Evolutionary conservation across 805 yeast species (phyloP), one percentile per base, ranked within the genome.

Genomic region (Candida nonsorbophila): DNA sequence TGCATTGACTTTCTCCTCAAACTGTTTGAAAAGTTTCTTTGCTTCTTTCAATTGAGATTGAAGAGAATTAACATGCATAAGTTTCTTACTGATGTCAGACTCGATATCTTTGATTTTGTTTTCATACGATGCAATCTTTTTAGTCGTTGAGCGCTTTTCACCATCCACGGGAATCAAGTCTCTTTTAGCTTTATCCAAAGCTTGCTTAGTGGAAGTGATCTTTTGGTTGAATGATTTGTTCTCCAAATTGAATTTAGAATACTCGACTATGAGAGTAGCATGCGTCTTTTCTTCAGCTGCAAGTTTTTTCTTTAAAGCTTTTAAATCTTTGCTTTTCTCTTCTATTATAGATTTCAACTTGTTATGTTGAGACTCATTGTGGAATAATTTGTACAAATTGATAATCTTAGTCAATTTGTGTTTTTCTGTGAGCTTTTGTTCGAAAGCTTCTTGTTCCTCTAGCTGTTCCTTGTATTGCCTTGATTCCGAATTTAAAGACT

Each of bases 391-490:
- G 67, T 83, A 77, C 18, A 88, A 49, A 24, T 78, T 71, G 16
- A 69, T 71, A 7, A 61, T 49, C 24, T 66, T 59, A n/a, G 73
- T 63, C 14, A 73, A 42, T 7, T 66, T 53, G 7, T 61, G 53
- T 40, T 70, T 73, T 39, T 75, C 76, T 2, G 51, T 53, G 5
- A 76, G 47, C 44, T 74, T 77, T 19, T 58, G 50, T 40, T 79
- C 80, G 51, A 76, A 86, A 33, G 69, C 59, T 34, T 77, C 83
- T 27, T 82, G 81, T 49, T 86, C 92, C 4, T 62, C 62, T 42
- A 80, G 67, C 49, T 86, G 94, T 36, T 76, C 85, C 40, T 75
- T 77, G 44, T 85, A 85, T 43, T 79, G 88, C 49, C 72, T 81
- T 27, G 84, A 67, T 49, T 85, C 97, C 20, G 78, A 72, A 41